Conservation (phyloP, 805 yeast genomes). For the Candida sphagnicola region DNA sequence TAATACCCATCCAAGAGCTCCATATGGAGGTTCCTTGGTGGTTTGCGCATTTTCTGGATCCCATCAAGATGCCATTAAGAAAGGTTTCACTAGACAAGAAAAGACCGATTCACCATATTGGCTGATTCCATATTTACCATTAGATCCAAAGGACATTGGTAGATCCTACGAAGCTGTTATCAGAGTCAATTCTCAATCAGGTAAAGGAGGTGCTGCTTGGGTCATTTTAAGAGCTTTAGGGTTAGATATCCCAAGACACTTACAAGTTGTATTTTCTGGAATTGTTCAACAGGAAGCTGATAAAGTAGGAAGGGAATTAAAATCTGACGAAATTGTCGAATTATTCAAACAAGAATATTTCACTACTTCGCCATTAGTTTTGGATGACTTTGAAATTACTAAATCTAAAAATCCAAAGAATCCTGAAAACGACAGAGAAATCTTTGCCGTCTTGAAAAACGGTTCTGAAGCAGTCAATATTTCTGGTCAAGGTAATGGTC, state of each 20-base stretch:
- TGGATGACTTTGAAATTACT: constrained; percentile 45
- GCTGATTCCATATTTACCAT: constrained; percentile 73
- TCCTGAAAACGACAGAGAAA: constrained; percentile 40
- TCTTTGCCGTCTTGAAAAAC: constrained; percentile 43
- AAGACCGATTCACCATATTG: constrained; percentile 38
- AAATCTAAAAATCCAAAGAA: constrained; percentile 24
- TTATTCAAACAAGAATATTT: constrained; percentile 57
- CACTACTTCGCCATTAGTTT: constrained; percentile 24
- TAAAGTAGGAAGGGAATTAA: constrained; percentile 62
- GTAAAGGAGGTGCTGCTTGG: constrained; percentile 89
- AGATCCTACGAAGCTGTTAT: constrained; percentile 79
- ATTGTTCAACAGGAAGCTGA: constrained; percentile 66
- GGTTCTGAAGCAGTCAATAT: constrained; percentile 26
- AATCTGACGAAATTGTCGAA: constrained; percentile 57
- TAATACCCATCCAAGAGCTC: constrained; percentile 71
- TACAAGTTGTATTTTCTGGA: constrained; percentile 66
- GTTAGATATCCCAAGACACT: constrained; percentile 66
- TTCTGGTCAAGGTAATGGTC: constrained; percentile 71
- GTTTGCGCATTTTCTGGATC: constrained; percentile 77
- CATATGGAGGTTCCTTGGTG: constrained; percentile 75
- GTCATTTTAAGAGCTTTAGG: constrained; percentile 66
- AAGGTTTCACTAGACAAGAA: constrained; percentile 56
- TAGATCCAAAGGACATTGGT: constrained; percentile 80
- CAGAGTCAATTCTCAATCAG: constrained; percentile 83
- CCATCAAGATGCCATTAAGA: constrained; percentile 69